A percentile compares a stretch with the other conserved stretches of the same genome.
Evolutionary conservation across 2,329 filamentous ascomycete species (phyloP).

Genomic region (Aspergillus sp.): DNA sequence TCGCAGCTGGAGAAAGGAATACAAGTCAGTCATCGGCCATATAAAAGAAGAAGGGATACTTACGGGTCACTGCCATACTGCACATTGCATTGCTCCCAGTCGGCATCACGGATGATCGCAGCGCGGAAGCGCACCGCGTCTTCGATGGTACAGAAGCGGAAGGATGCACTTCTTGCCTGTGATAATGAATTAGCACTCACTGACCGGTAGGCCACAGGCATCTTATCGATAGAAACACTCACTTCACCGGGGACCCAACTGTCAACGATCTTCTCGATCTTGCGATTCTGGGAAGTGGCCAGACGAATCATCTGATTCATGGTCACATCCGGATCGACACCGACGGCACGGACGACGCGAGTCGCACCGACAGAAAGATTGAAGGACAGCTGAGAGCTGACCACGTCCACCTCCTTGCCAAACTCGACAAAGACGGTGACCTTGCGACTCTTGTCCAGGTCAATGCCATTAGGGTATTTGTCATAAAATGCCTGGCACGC

Average conservation of each 20-base stretch:
- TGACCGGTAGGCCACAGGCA: background rate
- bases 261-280: conserved; percentile 47
- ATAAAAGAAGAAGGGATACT: conserved; percentile 11
- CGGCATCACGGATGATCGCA: conserved; percentile 37
- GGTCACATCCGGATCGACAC: conserved; percentile 41
- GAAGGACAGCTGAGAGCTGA: conserved; percentile 43
- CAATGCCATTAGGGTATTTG: conserved; percentile 38
- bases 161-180: conserved; percentile 45
- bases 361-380: conserved; percentile 43
- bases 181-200: background rate
- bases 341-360: conserved; percentile 47
- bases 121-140: conserved; percentile 48
- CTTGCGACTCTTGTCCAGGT: conserved; percentile 29
- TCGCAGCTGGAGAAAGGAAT: conserved; percentile 19
- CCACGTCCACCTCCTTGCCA: conserved; percentile 38
- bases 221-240: conserved; percentile 23
- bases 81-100: conserved; percentile 50
- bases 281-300: conserved; percentile 40
- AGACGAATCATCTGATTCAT: conserved; percentile 39
- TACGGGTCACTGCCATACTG: conserved; percentile 45
- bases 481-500: conserved; percentile 38
- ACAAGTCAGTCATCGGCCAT: conserved; percentile 3
- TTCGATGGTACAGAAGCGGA: conserved; percentile 49
- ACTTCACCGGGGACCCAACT: conserved; percentile 42
- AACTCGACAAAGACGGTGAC: conserved; percentile 38